Evolutionary conservation across 2,329 filamentous ascomycete species (phyloP).

Genomic region (Fusarium sp.): DNA sequence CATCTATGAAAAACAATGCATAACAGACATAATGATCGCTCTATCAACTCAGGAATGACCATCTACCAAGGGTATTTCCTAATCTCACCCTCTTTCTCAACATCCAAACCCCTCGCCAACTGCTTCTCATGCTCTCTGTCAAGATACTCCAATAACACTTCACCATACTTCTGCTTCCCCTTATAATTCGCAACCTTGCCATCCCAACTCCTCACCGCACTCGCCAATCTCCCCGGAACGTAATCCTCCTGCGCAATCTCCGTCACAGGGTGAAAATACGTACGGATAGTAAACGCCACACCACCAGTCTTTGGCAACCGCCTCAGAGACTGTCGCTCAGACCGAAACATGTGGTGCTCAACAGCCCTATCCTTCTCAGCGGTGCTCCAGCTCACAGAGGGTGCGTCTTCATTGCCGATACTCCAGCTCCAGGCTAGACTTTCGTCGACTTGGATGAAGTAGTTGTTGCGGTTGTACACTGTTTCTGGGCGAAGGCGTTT

Average conservation of each 20-base stretch:
- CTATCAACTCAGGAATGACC: background rate
- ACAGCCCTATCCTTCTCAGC: constrained; percentile 78
- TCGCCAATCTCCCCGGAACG: constrained; percentile 80
- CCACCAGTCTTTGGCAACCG: constrained; percentile 66
- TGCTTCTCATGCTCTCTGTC: constrained; percentile 79
- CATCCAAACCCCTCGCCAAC: constrained; percentile 69
- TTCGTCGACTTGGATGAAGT: constrained; percentile 89
- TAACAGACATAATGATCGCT: background rate
- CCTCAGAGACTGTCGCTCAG: constrained; percentile 75
- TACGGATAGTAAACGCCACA: constrained; percentile 79
- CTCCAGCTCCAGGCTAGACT: constrained; percentile 76
- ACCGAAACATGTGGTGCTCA: constrained; percentile 78
- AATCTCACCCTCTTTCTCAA: constrained; percentile 66
- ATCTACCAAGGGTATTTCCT: constrained; percentile 67
- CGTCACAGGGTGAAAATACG: constrained; percentile 78
- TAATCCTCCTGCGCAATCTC: constrained; percentile 75
- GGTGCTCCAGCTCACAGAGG: constrained; percentile 74
- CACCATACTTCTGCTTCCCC: constrained; percentile 76
- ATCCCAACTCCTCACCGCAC: constrained; percentile 82
- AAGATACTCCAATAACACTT: constrained; percentile 78
- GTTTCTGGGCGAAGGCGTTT: constrained; percentile 72
- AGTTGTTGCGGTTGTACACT: constrained; percentile 75
- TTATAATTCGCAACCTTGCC: constrained; percentile 81
- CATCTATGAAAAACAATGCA: background rate
- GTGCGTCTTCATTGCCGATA: constrained; percentile 76